A percentile compares a stretch with the other conserved stretches of the same genome.
phyloP scores from a whole-genome alignment of 148 eudicot species.

The Chenopodium suecicum region DNA sequence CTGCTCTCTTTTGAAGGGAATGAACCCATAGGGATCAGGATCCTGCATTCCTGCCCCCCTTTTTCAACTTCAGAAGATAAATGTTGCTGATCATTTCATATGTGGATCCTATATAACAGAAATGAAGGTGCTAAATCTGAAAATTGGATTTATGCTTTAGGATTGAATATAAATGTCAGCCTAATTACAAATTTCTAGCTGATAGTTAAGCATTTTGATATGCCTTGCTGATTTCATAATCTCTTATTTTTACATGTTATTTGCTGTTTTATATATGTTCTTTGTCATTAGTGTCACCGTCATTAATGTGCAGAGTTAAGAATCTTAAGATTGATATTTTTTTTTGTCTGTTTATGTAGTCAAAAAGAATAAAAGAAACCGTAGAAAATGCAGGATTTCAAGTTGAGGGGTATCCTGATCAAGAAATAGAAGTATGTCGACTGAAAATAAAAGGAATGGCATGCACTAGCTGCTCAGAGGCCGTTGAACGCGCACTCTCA shows the following conservation, averaged over 20 bases:
- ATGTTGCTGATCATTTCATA: not conserved
- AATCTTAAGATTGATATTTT: not conserved
- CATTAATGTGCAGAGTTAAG: not conserved
- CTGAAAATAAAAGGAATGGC: constrained; percentile 89
- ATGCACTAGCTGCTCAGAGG: constrained; percentile 96
- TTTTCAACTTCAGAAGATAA: not conserved
- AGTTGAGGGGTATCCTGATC: constrained; percentile 66
- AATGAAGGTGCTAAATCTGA: not conserved
- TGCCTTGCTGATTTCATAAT: not conserved
- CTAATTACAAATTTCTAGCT: not conserved
- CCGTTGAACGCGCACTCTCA: constrained; percentile 73
- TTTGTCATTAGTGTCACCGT: not conserved
- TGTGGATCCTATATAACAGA: not conserved
- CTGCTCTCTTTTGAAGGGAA: not conserved
- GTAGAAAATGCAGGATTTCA: constrained; percentile 79
- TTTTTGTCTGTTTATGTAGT: constrained; percentile 37
- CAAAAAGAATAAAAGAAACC: constrained; percentile 66
- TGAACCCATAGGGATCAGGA: not conserved
- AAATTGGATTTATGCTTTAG: not conserved
- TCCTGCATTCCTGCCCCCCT: not conserved
- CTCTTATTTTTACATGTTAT: not conserved
- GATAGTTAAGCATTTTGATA: not conserved
- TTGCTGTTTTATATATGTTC: not conserved
- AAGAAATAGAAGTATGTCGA: constrained; percentile 75
- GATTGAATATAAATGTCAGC: not conserved